These are phyloP conservation scores for Corrigiola litoralis DNA, from an alignment of 179 eudicot genomes.

Conservation along the genomic window DNA sequence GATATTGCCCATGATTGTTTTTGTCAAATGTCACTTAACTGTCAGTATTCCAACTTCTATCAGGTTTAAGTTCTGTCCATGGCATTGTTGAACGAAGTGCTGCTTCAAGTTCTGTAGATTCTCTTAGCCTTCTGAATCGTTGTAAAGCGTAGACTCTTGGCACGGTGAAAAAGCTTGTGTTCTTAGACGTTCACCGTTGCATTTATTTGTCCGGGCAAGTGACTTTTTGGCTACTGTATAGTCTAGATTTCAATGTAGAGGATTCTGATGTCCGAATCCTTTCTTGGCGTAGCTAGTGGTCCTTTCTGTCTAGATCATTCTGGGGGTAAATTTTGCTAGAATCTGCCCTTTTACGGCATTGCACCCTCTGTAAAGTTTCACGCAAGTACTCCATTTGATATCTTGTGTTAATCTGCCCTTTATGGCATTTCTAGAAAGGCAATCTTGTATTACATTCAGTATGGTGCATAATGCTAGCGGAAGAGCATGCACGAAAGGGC, in stretches of 20 bases:
- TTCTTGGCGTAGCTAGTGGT: slow-evolving; percentile 2
- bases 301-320: background rate
- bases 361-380: slow-evolving; percentile 20
- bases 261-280: background rate
- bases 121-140: background rate
- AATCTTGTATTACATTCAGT: no score
- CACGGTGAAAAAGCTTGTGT: background rate
- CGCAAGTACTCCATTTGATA: no score
- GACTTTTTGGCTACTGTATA: slow-evolving; percentile 37
- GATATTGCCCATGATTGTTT: background rate
- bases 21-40: background rate
- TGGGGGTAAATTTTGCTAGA: slow-evolving; percentile 18
- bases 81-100: background rate
- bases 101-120: background rate
- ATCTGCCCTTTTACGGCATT: slow-evolving; percentile 13
- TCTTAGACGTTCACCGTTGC: no score
- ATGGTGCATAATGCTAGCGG: no score
- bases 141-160: background rate
- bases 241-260: slow-evolving; percentile 19
- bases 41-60: background rate
- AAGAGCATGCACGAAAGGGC: no score
- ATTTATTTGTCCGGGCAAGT: slow-evolving; percentile 28
- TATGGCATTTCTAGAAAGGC: no score
- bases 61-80: background rate
- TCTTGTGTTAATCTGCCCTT: no score